Evolutionary conservation across 1,284 basidiomycete species (phyloP).

Genomic region (Gomphus bonarii): DNA sequence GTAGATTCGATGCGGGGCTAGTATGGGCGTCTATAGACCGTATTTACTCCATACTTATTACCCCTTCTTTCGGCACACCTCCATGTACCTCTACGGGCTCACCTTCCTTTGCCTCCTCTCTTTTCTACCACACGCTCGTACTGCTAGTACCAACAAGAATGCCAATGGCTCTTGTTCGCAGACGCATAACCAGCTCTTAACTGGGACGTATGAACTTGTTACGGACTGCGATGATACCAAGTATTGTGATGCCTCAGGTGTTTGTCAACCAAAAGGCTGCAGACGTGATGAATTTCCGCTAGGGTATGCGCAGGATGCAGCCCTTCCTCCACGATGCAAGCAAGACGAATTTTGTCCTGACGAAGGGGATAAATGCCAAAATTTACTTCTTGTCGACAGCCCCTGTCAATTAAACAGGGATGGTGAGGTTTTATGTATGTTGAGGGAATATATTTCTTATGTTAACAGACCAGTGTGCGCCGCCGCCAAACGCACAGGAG

Average conservation of each 20-base stretch:
- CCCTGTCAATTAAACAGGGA: constrained; percentile 82
- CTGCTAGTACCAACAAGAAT: constrained; percentile 30
- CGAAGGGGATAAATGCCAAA: constrained; percentile 65
- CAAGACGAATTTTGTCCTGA: constrained; percentile 72
- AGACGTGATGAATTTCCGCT: constrained; percentile 70
- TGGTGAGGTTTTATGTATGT: constrained; percentile 35
- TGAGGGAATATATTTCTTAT: not conserved
- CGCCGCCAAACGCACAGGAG: constrained; percentile 51
- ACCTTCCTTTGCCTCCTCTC: constrained; percentile 30
- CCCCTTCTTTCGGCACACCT: not conserved
- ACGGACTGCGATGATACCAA: constrained; percentile 64
- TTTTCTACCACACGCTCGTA: constrained; percentile 24
- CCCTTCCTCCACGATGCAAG: constrained; percentile 53
- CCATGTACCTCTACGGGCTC: constrained; percentile 16
- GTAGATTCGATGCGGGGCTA: no score
- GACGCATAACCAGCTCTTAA: constrained; percentile 54
- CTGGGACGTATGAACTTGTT: constrained; percentile 66
- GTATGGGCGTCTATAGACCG: not conserved
- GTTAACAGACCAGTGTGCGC: constrained; percentile 60
- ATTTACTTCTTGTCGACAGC: constrained; percentile 48
- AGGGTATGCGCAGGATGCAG: constrained; percentile 37
- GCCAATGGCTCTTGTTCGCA: constrained; percentile 38
- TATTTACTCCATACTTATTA: not conserved
- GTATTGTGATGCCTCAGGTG: constrained; percentile 49
- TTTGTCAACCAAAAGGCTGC: constrained; percentile 60